Conservation (phyloP, 345 rosid genomes). For the Gossypium raimondii region DNA sequence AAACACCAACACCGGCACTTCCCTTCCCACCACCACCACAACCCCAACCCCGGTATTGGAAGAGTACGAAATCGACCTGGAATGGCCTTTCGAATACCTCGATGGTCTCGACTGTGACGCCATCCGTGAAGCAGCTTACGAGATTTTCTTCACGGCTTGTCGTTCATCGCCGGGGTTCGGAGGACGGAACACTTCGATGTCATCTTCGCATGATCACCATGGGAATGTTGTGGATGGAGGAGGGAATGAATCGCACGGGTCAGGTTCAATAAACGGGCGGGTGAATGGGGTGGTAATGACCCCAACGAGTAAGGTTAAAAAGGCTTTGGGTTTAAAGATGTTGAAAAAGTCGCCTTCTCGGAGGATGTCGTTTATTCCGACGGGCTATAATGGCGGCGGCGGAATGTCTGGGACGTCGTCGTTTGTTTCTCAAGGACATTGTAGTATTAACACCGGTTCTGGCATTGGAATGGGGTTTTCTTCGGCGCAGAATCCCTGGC, state of each 20-base stretch:
- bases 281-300: slow-evolving; percentile 63
- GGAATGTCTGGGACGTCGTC: slow-evolving; percentile 40
- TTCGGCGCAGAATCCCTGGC: slow-evolving; percentile 24
- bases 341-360: slow-evolving; percentile 66
- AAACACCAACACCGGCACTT: slow-evolving; percentile 1
- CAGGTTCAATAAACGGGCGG: slow-evolving; percentile 27
- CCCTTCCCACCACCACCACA: not conserved
- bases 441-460: not conserved
- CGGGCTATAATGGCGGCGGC: slow-evolving; percentile 24
- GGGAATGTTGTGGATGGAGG: slow-evolving; percentile 32
- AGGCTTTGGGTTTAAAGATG: slow-evolving; percentile 75
- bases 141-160: slow-evolving; percentile 85
- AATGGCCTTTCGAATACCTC: slow-evolving; percentile 73
- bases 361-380: slow-evolving; percentile 46
- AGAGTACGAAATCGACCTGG: slow-evolving; percentile 34
- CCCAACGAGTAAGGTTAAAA: slow-evolving; percentile 67
- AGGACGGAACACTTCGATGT: slow-evolving; percentile 60
- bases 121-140: slow-evolving; percentile 83
- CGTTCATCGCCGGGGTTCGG: slow-evolving; percentile 86
- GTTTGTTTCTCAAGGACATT: slow-evolving; percentile 28
- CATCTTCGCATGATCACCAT: slow-evolving; percentile 38
- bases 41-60: not conserved
- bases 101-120: slow-evolving; percentile 53
- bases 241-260: slow-evolving; percentile 27
- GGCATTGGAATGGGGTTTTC: not conserved